These are phyloP conservation scores for Leccinum griseonigrum DNA, from an alignment of 1,284 basidiomycete species.

Conservation along the genomic window DNA sequence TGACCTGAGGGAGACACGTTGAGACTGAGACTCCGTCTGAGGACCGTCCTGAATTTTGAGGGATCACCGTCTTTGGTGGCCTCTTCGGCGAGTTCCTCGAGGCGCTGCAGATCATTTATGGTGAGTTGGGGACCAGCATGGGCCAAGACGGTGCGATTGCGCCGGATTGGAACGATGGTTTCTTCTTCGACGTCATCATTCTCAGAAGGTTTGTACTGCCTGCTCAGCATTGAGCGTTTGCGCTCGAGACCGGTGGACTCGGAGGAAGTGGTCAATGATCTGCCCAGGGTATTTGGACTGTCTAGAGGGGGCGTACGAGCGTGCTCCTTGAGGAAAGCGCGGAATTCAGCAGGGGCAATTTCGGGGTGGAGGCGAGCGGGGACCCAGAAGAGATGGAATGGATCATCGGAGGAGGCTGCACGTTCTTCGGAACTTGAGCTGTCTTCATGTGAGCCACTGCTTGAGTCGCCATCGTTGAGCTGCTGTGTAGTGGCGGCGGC, in stretches of 20 bases:
- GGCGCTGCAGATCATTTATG: constrained; percentile 87
- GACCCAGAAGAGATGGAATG: constrained; percentile 94
- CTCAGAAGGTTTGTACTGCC: constrained; percentile 78
- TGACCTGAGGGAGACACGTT: constrained; percentile 83
- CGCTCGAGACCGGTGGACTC: constrained; percentile 52
- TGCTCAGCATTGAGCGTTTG: constrained; percentile 87
- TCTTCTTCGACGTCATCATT: constrained; percentile 75
- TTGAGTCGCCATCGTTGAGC: constrained; percentile 41
- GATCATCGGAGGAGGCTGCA: constrained; percentile 53
- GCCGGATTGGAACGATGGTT: constrained; percentile 63
- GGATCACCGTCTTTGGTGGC: constrained; percentile 83
- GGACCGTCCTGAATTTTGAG: constrained; percentile 74
- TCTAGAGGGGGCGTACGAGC: constrained; percentile 60
- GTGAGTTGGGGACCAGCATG: constrained; percentile 75
- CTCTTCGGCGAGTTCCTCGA: constrained; percentile 91
- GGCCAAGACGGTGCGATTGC: constrained; percentile 64
- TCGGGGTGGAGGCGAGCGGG: constrained; percentile 96
- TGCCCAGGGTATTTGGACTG: constrained; percentile 37
- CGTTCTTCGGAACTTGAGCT: constrained; percentile 37
- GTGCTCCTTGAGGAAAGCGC: constrained; percentile 93
- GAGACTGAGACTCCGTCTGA: constrained; percentile 86
- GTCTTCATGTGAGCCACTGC: constrained; percentile 47
- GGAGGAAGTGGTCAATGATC: constrained; percentile 40
- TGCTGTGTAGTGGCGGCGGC: constrained; percentile 29
- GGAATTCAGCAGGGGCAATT: constrained; percentile 95